Percentiles rank a stretch among this genome's conserved stretches.
These are phyloP conservation scores for Nasturtium officinale DNA, from an alignment of 345 rosid species.

Conservation along the genomic window DNA sequence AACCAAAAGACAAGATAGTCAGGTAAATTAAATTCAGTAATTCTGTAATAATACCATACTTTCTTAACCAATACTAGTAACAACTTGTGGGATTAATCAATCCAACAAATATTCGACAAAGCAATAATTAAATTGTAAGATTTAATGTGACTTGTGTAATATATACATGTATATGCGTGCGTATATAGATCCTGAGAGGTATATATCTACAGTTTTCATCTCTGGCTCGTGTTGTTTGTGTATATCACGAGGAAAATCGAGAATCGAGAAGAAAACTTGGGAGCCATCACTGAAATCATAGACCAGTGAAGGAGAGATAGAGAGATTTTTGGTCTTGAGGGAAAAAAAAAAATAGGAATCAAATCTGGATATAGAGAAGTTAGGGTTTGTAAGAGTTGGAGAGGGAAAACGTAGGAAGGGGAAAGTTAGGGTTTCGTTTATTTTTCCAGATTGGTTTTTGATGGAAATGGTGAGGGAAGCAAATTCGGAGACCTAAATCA, in stretches of 20 bases:
- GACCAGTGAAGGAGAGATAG: constrained; percentile 31
- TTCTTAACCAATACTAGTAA: too few relatives aligned
- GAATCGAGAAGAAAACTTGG: constrained; percentile 24
- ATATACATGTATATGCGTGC: constrained; percentile 14
- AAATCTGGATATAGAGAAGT: constrained; percentile 33
- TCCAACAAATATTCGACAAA: constrained; percentile 20
- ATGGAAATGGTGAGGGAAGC: constrained; percentile 42
- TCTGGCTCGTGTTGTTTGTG: constrained; percentile 41
- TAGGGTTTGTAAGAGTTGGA: constrained; percentile 38
- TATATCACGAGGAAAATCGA: constrained; percentile 35
- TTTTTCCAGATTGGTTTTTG: constrained; percentile 2
- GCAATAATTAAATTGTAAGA: neutral
- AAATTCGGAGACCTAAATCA: constrained; percentile 54
- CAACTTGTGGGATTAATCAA: constrained; percentile 15
- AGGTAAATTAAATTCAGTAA: constrained; percentile 20
- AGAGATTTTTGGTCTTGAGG: neutral
- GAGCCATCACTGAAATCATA: constrained; percentile 38
- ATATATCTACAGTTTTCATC: constrained; percentile 43
- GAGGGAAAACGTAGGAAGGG: constrained; percentile 46
- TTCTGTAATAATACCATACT: neutral
- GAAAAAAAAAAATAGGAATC: constrained; percentile 1
- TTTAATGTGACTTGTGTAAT: constrained; percentile 5
- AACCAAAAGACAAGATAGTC: neutral
- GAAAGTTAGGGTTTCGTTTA: constrained; percentile 36
- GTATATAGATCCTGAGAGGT: constrained; percentile 42